Evolutionary conservation across 1,284 basidiomycete species (phyloP).

Genomic region (Sanguinoderma infundibulare): DNA sequence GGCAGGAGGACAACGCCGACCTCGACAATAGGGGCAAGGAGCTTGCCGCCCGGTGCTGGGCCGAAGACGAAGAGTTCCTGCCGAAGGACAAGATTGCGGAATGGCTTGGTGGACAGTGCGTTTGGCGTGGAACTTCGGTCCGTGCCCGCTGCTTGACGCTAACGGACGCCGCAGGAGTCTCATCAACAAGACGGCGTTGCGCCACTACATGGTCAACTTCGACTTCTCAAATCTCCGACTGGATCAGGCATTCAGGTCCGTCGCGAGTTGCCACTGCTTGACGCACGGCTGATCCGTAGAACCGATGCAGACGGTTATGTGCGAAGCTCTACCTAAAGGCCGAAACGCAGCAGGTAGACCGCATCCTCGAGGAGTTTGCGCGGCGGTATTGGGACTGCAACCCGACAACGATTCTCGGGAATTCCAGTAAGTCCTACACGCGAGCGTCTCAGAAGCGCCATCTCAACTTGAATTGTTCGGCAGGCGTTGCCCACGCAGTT

Average conservation of each 20-base stretch:
- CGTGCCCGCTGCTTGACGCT: slow-evolving; percentile 11
- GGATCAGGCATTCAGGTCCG: slow-evolving; percentile 88
- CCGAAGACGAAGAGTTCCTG: slow-evolving; percentile 87
- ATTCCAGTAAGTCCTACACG: slow-evolving; percentile 63
- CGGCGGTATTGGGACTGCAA: slow-evolving; percentile 93
- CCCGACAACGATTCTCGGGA: slow-evolving; percentile 78
- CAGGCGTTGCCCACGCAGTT: slow-evolving; percentile 91
- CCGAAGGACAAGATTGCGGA: slow-evolving; percentile 93
- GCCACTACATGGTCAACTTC: slow-evolving; percentile 87
- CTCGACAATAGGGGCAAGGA: slow-evolving; percentile 72
- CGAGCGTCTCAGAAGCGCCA: not conserved
- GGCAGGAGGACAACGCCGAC: slow-evolving; percentile 55
- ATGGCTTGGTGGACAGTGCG: slow-evolving; percentile 91
- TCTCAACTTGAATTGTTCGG: not conserved
- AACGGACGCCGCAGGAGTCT: slow-evolving; percentile 55
- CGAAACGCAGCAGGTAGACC: slow-evolving; percentile 97
- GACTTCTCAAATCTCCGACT: slow-evolving; percentile 85
- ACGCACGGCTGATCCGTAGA: slow-evolving; percentile 8
- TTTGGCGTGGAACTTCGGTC: slow-evolving; percentile 27
- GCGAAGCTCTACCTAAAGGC: slow-evolving; percentile 92
- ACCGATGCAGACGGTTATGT: slow-evolving; percentile 73
- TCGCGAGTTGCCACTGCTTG: not conserved
- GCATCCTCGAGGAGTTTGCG: slow-evolving; percentile 92
- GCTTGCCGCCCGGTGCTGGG: slow-evolving; percentile 81
- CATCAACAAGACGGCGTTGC: slow-evolving; percentile 78